Percentiles rank a stretch among this genome's conserved stretches.
Evolutionary conservation across 805 yeast species (phyloP).

Genomic region (Ogataea corticis): DNA sequence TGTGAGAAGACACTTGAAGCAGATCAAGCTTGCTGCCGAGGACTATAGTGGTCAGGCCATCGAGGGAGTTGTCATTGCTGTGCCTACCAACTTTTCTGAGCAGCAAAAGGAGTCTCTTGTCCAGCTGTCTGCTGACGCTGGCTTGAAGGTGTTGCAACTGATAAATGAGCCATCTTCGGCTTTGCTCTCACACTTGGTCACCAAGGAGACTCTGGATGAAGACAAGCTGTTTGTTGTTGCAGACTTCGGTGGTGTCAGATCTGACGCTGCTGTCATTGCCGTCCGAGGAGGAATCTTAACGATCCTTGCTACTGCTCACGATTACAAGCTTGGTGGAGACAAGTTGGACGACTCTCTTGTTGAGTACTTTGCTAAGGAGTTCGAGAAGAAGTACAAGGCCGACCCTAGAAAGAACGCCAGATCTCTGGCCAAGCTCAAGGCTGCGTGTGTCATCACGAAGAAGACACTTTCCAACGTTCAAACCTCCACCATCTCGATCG

Average conservation of each 20-base stretch:
- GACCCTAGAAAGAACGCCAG: conserved; percentile 81
- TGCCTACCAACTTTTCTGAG: conserved; percentile 84
- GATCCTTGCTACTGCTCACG: conserved; percentile 80
- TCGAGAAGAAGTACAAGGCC: conserved; percentile 80
- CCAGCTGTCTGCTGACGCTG: conserved; percentile 66
- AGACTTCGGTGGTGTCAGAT: conserved; percentile 94
- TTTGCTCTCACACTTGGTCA: conserved; percentile 71
- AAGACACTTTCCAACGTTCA: conserved; percentile 90
- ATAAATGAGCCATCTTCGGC: conserved; percentile 94
- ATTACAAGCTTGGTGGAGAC: conserved; percentile 83
- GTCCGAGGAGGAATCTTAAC: conserved; percentile 94
- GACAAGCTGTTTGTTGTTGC: conserved; percentile 89
- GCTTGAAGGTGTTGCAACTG: conserved; percentile 78
- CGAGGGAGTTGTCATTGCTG: conserved; percentile 82
- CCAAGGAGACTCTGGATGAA: conserved; percentile 48
- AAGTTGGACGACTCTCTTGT: conserved; percentile 76
- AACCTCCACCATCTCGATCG: conserved; percentile 88
- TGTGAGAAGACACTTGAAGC: conserved; percentile 77
- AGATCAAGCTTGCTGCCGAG: conserved; percentile 84
- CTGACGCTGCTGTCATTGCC: conserved; percentile 92
- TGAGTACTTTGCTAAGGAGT: conserved; percentile 89
- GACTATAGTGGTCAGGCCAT: conserved; percentile 84
- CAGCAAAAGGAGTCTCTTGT: conserved; percentile 67
- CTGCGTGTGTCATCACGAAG: conserved; percentile 81
- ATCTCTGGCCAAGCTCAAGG: conserved; percentile 83